A percentile compares a stretch with the other conserved stretches of the same genome.
phyloP scores from a whole-genome alignment of 805 yeast species.

The Suhomyces sp. region DNA sequence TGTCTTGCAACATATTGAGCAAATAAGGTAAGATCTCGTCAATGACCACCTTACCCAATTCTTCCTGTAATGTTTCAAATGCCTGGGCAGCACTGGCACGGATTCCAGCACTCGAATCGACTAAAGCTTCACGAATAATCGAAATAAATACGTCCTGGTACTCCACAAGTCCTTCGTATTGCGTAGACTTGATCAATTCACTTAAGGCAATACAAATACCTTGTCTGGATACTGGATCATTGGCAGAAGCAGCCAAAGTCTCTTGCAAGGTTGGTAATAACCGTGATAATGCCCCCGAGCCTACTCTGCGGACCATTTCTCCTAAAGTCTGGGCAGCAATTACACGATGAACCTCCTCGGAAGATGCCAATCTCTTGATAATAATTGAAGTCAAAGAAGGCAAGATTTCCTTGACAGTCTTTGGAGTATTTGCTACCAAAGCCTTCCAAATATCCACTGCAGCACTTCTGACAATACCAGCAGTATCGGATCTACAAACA shows the following conservation, averaged over 20 bases:
- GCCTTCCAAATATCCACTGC: slow-evolving; percentile 97
- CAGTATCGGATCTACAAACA: slow-evolving; percentile 89
- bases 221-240: slow-evolving; percentile 76
- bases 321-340: slow-evolving; percentile 94
- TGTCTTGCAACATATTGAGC: slow-evolving; percentile 59
- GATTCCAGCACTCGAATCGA: slow-evolving; percentile 69
- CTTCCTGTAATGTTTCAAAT: slow-evolving; percentile 81
- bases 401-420: slow-evolving; percentile 86
- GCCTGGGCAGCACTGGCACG: slow-evolving; percentile 91
- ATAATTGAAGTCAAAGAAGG: slow-evolving; percentile 79
- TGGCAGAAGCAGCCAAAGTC: slow-evolving; percentile 54
- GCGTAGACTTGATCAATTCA: slow-evolving; percentile 78
- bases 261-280: slow-evolving; percentile 80
- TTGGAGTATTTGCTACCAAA: slow-evolving; percentile 91
- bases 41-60: slow-evolving; percentile 79
- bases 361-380: slow-evolving; percentile 78
- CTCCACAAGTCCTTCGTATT: slow-evolving; percentile 54
- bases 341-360: slow-evolving; percentile 71
- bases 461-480: slow-evolving; percentile 82
- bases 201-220: slow-evolving; percentile 94
- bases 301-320: slow-evolving; percentile 91
- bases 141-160: slow-evolving; percentile 68
- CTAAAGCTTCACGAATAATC: slow-evolving; percentile 74
- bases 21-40: slow-evolving; percentile 87
- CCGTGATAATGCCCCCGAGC: slow-evolving; percentile 79